Conservation (phyloP, 2,329 filamentous ascomycete genomes). For the Emmonsiellopsis sp. region DNA sequence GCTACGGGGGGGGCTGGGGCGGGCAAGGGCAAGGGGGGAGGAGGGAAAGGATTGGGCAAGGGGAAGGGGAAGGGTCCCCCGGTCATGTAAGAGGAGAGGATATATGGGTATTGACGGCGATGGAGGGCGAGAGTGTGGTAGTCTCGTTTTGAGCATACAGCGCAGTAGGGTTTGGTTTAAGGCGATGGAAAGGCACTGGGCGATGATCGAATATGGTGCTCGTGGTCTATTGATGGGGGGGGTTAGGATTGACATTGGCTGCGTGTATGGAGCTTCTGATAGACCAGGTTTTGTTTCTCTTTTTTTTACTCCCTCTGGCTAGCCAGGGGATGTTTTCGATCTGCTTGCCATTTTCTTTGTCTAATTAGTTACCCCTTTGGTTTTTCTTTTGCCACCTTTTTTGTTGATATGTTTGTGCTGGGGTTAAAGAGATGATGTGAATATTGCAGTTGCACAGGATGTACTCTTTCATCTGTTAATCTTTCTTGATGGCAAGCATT, state of each 20-base stretch:
- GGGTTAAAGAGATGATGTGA: too few relatives aligned
- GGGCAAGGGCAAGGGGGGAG: conserved; percentile 1
- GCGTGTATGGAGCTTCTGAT: background rate
- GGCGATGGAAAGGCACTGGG: too few relatives aligned
- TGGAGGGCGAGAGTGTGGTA: background rate
- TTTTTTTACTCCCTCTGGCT: background rate
- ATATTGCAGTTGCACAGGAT: too few relatives aligned
- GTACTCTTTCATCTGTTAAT: too few relatives aligned
- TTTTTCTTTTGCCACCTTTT: too few relatives aligned
- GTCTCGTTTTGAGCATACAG: too few relatives aligned
- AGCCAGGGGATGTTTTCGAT: background rate
- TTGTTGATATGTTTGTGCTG: too few relatives aligned
- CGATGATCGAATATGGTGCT: too few relatives aligned
- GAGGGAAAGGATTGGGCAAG: conserved; percentile 1
- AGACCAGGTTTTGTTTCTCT: background rate
- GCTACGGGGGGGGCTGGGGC: background rate
- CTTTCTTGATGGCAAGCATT: too few relatives aligned
- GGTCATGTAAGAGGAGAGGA: background rate
- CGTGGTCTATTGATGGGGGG: too few relatives aligned
- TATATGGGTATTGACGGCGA: background rate
- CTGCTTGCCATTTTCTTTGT: background rate
- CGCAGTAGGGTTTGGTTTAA: background rate
- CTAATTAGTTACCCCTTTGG: too few relatives aligned
- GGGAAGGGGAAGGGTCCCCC: background rate
- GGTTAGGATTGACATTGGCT: too few relatives aligned